Evolutionary conservation across 2,329 filamentous ascomycete species (phyloP).

Genomic region (Scedosporium aurantiacum): DNA sequence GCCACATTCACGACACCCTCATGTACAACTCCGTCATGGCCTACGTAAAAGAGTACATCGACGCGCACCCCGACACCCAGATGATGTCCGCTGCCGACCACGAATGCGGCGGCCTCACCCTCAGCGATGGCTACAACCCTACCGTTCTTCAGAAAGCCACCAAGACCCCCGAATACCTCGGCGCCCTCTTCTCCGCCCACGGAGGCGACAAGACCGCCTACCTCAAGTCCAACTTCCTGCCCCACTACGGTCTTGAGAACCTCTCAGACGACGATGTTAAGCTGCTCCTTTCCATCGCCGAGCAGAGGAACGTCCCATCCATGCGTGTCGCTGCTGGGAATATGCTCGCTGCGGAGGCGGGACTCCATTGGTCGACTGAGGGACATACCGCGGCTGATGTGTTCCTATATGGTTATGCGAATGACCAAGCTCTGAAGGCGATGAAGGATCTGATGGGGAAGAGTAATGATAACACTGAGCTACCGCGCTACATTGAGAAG

Average conservation of each 20-base stretch:
- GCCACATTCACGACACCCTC: slow-evolving; percentile 15
- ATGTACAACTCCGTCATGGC: slow-evolving; percentile 16
- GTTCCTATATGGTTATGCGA: slow-evolving; percentile 13
- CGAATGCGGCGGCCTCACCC: slow-evolving; percentile 16
- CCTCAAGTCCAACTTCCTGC: slow-evolving; percentile 10
- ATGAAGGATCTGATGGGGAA: slow-evolving; percentile 13
- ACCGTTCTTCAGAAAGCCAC: slow-evolving; percentile 10
- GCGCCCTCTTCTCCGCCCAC: slow-evolving; percentile 7
- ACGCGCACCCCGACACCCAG: slow-evolving; percentile 14
- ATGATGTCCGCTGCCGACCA: slow-evolving; percentile 16
- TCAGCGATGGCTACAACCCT: slow-evolving; percentile 13
- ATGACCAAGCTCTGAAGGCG: slow-evolving; percentile 2
- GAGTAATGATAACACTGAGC: slow-evolving; percentile 17
- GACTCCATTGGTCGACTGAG: slow-evolving; percentile 14
- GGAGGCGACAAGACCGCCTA: slow-evolving; percentile 11
- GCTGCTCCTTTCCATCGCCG: neutral
- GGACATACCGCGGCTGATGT: slow-evolving; percentile 15
- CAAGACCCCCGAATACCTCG: slow-evolving; percentile 12
- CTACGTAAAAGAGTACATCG: slow-evolving; percentile 13
- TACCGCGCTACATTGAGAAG: slow-evolving; percentile 15
- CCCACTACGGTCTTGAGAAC: slow-evolving; percentile 11
- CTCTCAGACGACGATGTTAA: slow-evolving; percentile 6
- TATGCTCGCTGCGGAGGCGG: slow-evolving; percentile 9
- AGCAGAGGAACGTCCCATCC: slow-evolving; percentile 5
- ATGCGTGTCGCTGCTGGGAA: slow-evolving; percentile 7